These are phyloP conservation scores for Entomophthora muscae DNA, from an alignment of 371 early-diverging fungal genomes.

Conservation along the genomic window DNA sequence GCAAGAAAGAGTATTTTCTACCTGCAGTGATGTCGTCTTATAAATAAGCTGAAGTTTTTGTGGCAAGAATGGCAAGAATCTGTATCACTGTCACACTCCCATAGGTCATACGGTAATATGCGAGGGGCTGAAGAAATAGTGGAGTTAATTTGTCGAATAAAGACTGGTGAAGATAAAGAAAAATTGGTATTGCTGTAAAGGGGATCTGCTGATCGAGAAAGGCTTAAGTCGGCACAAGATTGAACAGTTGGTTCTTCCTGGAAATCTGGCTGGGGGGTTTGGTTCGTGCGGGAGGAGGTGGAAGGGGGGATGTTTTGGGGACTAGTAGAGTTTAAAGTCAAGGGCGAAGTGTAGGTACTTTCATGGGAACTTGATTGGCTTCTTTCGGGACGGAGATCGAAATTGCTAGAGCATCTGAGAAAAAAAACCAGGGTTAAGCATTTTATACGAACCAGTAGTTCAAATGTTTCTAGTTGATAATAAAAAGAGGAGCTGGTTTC, in stretches of 20 bases:
- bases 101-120: background rate
- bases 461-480: too few relatives aligned
- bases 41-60: constrained; percentile 1
- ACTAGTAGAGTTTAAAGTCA: background rate
- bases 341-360: background rate
- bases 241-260: background rate
- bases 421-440: background rate
- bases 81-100: background rate
- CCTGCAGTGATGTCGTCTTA: constrained; percentile 9
- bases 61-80: background rate
- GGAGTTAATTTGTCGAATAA: background rate
- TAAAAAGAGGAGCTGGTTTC: too few relatives aligned
- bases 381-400: background rate
- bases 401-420: background rate
- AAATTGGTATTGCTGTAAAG: constrained; percentile 2
- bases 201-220: background rate
- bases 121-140: background rate
- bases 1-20: background rate
- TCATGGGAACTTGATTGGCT: background rate
- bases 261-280: background rate
- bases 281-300: too few relatives aligned
- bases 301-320: background rate
- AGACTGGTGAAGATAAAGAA: background rate
- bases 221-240: background rate
- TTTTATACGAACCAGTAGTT: too few relatives aligned